Evolutionary conservation across 1,284 basidiomycete species (phyloP).

Genomic region (Paramarasmius palmivorus): DNA sequence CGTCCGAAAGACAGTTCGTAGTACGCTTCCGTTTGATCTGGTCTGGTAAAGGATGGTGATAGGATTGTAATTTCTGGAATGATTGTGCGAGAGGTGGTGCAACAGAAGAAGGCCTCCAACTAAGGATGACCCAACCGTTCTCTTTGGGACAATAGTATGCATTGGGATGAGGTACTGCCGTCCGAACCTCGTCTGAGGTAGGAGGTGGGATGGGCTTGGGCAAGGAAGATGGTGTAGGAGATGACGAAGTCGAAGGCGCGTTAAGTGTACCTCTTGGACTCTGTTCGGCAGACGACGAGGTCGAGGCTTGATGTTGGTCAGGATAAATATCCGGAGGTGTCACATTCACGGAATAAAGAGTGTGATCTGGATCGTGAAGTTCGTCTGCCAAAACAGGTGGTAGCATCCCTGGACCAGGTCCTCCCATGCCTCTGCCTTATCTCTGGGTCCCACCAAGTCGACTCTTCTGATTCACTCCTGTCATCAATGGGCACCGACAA

Average conservation of each 20-base stretch:
- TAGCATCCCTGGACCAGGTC: slow-evolving; percentile 68
- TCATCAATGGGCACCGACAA: slow-evolving; percentile 49
- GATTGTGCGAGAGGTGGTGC: slow-evolving; percentile 60
- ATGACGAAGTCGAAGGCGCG: slow-evolving; percentile 19
- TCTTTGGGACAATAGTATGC: slow-evolving; percentile 79
- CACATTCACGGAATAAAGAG: slow-evolving; percentile 62
- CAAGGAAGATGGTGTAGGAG: slow-evolving; percentile 20
- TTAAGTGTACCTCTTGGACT: slow-evolving; percentile 7
- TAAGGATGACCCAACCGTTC: slow-evolving; percentile 76
- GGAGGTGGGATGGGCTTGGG: slow-evolving; percentile 36
- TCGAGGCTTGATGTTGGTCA: slow-evolving; percentile 16
- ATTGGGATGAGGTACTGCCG: slow-evolving; percentile 73
- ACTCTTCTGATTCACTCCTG: slow-evolving; percentile 56
- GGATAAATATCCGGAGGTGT: slow-evolving; percentile 30
- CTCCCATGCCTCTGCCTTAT: slow-evolving; percentile 42
- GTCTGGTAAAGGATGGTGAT: slow-evolving; percentile 51
- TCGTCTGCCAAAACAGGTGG: slow-evolving; percentile 63
- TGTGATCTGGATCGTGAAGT: slow-evolving; percentile 70
- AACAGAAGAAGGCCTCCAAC: slow-evolving; percentile 62
- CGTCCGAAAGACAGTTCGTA: slow-evolving; percentile 51
- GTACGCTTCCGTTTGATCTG: slow-evolving; percentile 48
- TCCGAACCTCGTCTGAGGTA: slow-evolving; percentile 58
- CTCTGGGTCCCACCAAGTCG: slow-evolving; percentile 63
- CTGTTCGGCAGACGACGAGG: slow-evolving; percentile 20
- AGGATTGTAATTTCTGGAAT: slow-evolving; percentile 38